Evolutionary conservation across 768 basidiomycete species (phyloP), one percentile per base, ranked within the genome.

Genomic region (Hydnum rufescens): DNA sequence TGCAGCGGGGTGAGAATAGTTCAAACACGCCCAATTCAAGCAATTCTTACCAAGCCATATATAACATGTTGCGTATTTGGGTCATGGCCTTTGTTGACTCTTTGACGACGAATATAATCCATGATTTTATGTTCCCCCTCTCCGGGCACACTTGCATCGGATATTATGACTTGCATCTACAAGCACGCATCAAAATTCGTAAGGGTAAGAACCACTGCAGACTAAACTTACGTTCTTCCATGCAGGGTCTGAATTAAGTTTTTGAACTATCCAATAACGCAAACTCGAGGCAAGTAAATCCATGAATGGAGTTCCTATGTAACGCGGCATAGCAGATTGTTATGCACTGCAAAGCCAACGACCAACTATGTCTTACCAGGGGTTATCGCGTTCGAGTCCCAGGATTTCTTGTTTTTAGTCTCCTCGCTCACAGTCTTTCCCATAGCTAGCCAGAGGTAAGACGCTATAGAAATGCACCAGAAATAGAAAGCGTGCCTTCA

Each of bases 41-140:
- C 26, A 18, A 49, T 32, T 64, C 81, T 55, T 61, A 92, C 89
- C 63, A 99, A 68, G 58, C 95, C 95, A 67, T 97, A 99, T 57
- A 99, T 97, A 52, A 97, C 93, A 63, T 99, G 95, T 31, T 73
- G 72, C 2, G 90, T 96, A 62, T 99, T 97, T 19, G 93, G 81
- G 64, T 99, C 81, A 66, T 97, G 81, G n/a, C 79, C 82, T 23
- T 75, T 74, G 61, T 92, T 85, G 49, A 74, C 71, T 50, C 95
- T 75, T 60, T 95, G 92, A 31, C 92, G 74, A 52, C 95, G 73
- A 57, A 99, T 93, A 64, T 76, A 97, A 64, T 97, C 95, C 90
- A 99, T 96, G 57, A 99, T 96, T 70, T 99, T 99, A 66, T 99
- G 95, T 64, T 99, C 95, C 63, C 95, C 95, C 66, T 99, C 95